phyloP scores from a whole-genome alignment of 129 eudicot species.

The Chrysanthemum seticuspe region DNA sequence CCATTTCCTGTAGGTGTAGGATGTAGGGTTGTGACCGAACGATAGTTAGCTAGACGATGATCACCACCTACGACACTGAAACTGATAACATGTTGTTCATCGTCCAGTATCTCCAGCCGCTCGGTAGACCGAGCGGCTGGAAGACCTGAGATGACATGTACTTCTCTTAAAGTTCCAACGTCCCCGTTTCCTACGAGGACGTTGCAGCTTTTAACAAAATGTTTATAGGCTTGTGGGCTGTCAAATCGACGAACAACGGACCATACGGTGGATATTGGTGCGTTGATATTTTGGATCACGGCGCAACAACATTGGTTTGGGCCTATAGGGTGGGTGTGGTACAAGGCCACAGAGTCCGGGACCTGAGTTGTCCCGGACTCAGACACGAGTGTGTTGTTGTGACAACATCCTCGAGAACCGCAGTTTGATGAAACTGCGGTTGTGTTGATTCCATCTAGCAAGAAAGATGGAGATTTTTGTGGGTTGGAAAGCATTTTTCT shows the following conservation, averaged over 20 bases:
- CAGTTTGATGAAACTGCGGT: slow-evolving; percentile 17
- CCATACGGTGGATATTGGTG: slow-evolving; percentile 78
- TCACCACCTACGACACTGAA: slow-evolving; percentile 92
- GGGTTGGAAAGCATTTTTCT: slow-evolving; percentile 50
- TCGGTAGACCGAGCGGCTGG: slow-evolving; percentile 80
- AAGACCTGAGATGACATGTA: slow-evolving; percentile 80
- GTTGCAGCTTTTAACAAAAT: slow-evolving; percentile 80
- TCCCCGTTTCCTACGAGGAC: slow-evolving; percentile 62
- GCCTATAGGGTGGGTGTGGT: slow-evolving; percentile 60
- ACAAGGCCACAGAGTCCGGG: slow-evolving; percentile 57
- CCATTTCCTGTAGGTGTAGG: slow-evolving; percentile 43
- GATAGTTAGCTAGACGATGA: slow-evolving; percentile 73
- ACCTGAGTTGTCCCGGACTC: slow-evolving; percentile 29
- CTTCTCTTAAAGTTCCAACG: slow-evolving; percentile 73
- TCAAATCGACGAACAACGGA: slow-evolving; percentile 88
- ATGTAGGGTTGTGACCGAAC: slow-evolving; percentile 75
- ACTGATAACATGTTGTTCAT: slow-evolving; percentile 71
- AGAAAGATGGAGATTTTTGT: slow-evolving; percentile 52
- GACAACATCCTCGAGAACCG: slow-evolving; percentile 16
- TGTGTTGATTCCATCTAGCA: slow-evolving; percentile 47
- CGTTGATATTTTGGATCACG: slow-evolving; percentile 62
- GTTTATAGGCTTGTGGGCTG: slow-evolving; percentile 90
- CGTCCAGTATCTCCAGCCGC: slow-evolving; percentile 76
- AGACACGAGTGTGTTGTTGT: not conserved
- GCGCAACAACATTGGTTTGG: slow-evolving; percentile 86